Conservation (phyloP, 352 stramenopile genomes). For the Globisporangium parvum region DNA sequence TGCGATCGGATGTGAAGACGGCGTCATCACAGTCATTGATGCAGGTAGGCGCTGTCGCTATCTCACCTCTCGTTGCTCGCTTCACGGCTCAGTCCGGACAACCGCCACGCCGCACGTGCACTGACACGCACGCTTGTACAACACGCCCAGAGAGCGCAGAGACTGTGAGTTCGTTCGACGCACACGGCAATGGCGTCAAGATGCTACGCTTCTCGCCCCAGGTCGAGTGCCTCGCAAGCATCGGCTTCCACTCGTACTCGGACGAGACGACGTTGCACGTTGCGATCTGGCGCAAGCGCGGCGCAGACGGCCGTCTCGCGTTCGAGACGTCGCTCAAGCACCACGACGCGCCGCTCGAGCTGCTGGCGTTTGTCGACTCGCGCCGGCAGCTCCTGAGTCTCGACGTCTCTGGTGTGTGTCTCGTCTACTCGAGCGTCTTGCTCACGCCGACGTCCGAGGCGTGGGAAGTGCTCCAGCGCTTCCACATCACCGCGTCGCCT, state of each 20-base stretch:
- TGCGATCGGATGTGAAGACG: conserved; percentile 45
- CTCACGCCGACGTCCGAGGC: conserved; percentile 34
- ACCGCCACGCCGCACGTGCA: background rate
- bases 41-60: conserved; percentile 10
- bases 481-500: conserved; percentile 13
- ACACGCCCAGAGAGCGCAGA: conserved; percentile 23
- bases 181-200: conserved; percentile 52
- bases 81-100: background rate
- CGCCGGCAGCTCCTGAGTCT: conserved; percentile 53
- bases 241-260: conserved; percentile 51
- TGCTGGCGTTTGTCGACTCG: conserved; percentile 47
- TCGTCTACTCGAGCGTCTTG: conserved; percentile 44
- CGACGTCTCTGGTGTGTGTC: conserved; percentile 36
- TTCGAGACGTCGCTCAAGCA: conserved; percentile 30
- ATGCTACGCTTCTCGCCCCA: conserved; percentile 38
- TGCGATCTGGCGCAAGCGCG: conserved; percentile 38
- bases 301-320: conserved; percentile 18
- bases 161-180: conserved; percentile 45
- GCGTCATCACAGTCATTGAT: conserved; percentile 47
- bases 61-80: background rate
- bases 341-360: conserved; percentile 31
- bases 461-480: conserved; percentile 46
- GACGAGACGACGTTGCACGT: conserved; percentile 65
- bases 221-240: conserved; percentile 47
- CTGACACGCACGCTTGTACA: background rate